phyloP scores from a whole-genome alignment of 768 basidiomycete species.

The Chlorophyllum brunneum region DNA sequence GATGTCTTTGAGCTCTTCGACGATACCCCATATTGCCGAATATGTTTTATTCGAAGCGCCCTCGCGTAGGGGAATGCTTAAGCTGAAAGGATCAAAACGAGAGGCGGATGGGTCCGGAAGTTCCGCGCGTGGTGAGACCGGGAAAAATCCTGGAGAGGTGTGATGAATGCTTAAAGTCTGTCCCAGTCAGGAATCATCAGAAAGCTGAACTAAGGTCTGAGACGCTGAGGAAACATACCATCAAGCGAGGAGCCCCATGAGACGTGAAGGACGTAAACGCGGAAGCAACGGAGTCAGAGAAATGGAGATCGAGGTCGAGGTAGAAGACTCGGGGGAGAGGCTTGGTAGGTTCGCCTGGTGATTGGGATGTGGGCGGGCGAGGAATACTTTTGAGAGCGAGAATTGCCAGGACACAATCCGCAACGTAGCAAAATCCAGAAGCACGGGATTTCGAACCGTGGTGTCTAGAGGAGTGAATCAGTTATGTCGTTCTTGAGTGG shows the following conservation, averaged over 20 bases:
- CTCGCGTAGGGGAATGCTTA: slow-evolving; percentile 75
- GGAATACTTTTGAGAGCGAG: slow-evolving; percentile 54
- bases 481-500: background rate
- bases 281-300: slow-evolving; percentile 82
- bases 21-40: slow-evolving; percentile 53
- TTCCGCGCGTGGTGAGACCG: slow-evolving; percentile 47
- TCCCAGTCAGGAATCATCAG: slow-evolving; percentile 3
- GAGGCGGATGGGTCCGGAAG: slow-evolving; percentile 35
- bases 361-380: slow-evolving; percentile 16
- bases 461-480: slow-evolving; percentile 48
- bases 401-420: slow-evolving; percentile 82
- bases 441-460: slow-evolving; percentile 78
- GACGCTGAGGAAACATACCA: background rate
- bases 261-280: slow-evolving; percentile 54
- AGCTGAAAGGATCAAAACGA: slow-evolving; percentile 56
- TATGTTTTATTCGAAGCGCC: slow-evolving; percentile 70
- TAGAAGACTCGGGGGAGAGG: slow-evolving; percentile 67
- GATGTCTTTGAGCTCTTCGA: slow-evolving; percentile 55
- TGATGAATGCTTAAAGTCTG: slow-evolving; percentile 87
- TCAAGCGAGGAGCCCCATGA: slow-evolving; percentile 34
- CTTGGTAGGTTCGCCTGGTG: background rate
- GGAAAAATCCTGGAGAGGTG: slow-evolving; percentile 80
- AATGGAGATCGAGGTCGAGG: slow-evolving; percentile 90
- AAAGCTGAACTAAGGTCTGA: background rate
- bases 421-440: slow-evolving; percentile 92